phyloP scores from a whole-genome alignment of 305 asterid genomes.

The Andrographis paniculata region DNA sequence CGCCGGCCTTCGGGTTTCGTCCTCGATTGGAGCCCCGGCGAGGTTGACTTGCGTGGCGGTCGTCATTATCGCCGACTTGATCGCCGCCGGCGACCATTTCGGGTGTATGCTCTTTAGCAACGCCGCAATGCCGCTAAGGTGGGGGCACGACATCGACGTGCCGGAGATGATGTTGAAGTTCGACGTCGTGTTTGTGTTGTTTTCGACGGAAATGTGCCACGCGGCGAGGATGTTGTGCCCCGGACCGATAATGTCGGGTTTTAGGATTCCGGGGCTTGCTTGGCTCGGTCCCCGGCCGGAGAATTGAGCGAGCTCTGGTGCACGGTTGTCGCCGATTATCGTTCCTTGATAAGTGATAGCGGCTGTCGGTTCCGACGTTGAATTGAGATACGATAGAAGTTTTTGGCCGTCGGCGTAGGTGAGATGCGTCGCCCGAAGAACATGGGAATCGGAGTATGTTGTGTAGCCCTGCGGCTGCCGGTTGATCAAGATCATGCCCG shows the following conservation, averaged over 20 bases:
- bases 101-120: conserved; percentile 26
- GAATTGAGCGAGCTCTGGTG: conserved; percentile 13
- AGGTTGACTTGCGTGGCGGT: conserved; percentile 22
- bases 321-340: conserved; percentile 4
- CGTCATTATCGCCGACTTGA: conserved; percentile 36
- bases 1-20: conserved; percentile 9
- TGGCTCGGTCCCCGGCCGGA: conserved; percentile 21
- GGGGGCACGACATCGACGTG: conserved; percentile 38
- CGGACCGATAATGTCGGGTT: conserved; percentile 31
- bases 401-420: conserved; percentile 20
- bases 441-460: conserved; percentile 15
- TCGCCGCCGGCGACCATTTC: conserved; percentile 31
- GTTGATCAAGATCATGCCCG: conserved; percentile 35
- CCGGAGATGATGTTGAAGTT: conserved; percentile 24
- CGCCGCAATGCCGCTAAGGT: conserved; percentile 28
- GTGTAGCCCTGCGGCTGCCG: conserved; percentile 13
- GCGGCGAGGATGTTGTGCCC: conserved; percentile 31
- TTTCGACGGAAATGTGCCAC: conserved; percentile 20
- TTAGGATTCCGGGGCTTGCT: conserved; percentile 19
- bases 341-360: conserved; percentile 23
- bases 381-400: conserved; percentile 19
- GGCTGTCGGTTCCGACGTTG: conserved; percentile 17
- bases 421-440: conserved; percentile 21
- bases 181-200: conserved; percentile 20
- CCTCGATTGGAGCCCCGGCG: conserved; percentile 11